Conservation (phyloP, 1,284 basidiomycete species). For the Takashimella tepidaria region DNA sequence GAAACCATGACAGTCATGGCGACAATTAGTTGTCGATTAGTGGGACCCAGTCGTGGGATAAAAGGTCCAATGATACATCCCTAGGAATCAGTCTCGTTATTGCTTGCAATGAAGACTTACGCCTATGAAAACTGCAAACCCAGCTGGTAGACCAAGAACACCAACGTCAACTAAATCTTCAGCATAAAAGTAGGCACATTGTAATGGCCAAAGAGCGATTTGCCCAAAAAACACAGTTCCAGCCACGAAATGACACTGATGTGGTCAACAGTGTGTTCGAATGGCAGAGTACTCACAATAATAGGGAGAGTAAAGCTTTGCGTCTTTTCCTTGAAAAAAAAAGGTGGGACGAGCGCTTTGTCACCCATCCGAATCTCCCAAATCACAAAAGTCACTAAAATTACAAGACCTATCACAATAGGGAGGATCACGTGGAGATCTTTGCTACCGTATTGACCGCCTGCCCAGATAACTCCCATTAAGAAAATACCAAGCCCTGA, state of each 20-base stretch:
- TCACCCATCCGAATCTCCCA: constrained; percentile 5
- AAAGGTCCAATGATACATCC: constrained; percentile 6
- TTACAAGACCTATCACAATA: constrained; percentile 3
- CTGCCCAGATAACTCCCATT: constrained; percentile 10
- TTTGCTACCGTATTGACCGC: constrained; percentile 1
- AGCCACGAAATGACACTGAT: constrained; percentile 8
- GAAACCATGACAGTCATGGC: not conserved
- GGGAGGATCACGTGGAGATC: constrained; percentile 3
- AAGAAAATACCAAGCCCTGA: constrained; percentile 52
- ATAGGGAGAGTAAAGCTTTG: constrained; percentile 5
- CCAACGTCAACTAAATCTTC: constrained; percentile 4
- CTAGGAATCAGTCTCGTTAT: too few species aligned
- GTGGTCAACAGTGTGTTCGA: too few species aligned
- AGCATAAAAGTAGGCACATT: constrained; percentile 1
- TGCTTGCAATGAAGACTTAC: too few species aligned
- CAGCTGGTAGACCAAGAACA: constrained; percentile 4
- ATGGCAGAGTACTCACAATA: too few species aligned
- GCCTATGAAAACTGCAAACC: constrained; percentile 5
- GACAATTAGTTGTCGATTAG: not conserved
- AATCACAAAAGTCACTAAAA: not conserved
- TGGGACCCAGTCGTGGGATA: constrained; percentile 4
- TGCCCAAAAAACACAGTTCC: constrained; percentile 6
- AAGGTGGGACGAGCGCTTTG: constrained; percentile 1
- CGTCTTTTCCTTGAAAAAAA: constrained; percentile 2
- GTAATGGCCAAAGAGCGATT: constrained; percentile 7